Evolutionary conservation across 805 yeast species (phyloP), one percentile per base, ranked within the genome.

Genomic region (Ogataea corticis): DNA sequence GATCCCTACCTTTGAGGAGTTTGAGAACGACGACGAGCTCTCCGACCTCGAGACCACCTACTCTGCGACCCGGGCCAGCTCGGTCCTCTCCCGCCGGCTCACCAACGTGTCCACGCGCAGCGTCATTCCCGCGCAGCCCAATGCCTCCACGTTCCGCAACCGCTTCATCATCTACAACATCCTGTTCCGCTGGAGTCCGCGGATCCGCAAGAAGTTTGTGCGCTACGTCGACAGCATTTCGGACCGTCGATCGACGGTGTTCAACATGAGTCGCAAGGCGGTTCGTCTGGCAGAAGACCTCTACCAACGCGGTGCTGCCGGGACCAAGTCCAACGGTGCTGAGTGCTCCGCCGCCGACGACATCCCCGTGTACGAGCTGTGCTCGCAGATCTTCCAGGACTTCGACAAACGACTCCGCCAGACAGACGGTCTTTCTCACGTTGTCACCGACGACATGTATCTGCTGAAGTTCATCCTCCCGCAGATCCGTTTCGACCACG

Each of bases 401-500:
- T 82, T 85, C 57, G 82, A 83, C 40, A 70, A 73, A 7, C 79
- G 75, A 28, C 59, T 89, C 21, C 67, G 75, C 45, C 64, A 67
- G 31, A 48, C 53, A 0, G 44, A 40, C 3, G 55, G 27, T 51
- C 37, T 56, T 18, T 48, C 33, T 2, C 50, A 47, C 21, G 60
- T 61, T 7, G 44, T 42, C 18, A 46, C 57, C 10, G 66, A 62
- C 33, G 69, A 66, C 45, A 48, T 57, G 3, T 62, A 82, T 58
- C 67, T 83, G 50, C 70, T 91, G 38, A 84, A 86, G 49, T 74
- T 91, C 37, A 72, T 88, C 12, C 78, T 88, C 14, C 97, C 98
- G 0, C 97, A 92, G 62, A 76, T 92, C 33, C 94, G 90, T 57
- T 42, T 63, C 16, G 73, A 72, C 12, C 63, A 65, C 15, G 77